Base-by-base conservation (phyloP, 2,329 filamentous ascomycete species). In the Ophiostoma angusticollis region DNA sequence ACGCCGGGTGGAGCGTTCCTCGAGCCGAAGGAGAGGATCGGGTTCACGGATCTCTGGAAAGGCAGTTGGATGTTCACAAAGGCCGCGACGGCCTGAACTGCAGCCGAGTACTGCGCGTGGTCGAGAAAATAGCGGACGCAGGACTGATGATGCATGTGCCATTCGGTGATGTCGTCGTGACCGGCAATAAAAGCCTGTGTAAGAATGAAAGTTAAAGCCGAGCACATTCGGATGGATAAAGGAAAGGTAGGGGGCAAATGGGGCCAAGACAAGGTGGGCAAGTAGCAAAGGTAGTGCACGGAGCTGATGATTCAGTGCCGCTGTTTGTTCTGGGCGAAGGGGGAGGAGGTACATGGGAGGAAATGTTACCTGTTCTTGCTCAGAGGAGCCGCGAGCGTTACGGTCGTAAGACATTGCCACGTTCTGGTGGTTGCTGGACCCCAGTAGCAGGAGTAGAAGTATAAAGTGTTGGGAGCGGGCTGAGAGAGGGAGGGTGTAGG, bases 111-210 rank as follows among this genome's bases (percentile, higher is more conserved):
- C 57, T 96, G 89, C 6, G 86, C 85, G 54, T 89, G 78, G 52
- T 95, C 84, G 52, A 96, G 67, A 55, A 96, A 98, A 63, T 89
- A 95, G 41, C 76, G 75, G 49, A 89, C 78, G 60, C 91, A 98
- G 48, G 78, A 86, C 59, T 91, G 80, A 58, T 93, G 93, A 43
- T 82, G 80, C 9, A 84, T 83, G 57, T 93, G 83, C 91, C 91
- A 96, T 44, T 86, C 82, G 56, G 95, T 80, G 47, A 95, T 82
- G 58, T 89, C 82, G 59, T 87, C 79, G 34, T 68, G 60, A 37
- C 56, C 54, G 45, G 67, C 61, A 45, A 63, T 57, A 45, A 68
- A 66, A 6, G 63, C 60, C 65, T 69, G 52, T 19, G 35, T 9
- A 37, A 41, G 39, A 22, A 12, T 19, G 40, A 24, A 42, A 9